phyloP scores from a whole-genome alignment of 2,329 filamentous ascomycete genomes.

The Fusarium nelsonii region DNA sequence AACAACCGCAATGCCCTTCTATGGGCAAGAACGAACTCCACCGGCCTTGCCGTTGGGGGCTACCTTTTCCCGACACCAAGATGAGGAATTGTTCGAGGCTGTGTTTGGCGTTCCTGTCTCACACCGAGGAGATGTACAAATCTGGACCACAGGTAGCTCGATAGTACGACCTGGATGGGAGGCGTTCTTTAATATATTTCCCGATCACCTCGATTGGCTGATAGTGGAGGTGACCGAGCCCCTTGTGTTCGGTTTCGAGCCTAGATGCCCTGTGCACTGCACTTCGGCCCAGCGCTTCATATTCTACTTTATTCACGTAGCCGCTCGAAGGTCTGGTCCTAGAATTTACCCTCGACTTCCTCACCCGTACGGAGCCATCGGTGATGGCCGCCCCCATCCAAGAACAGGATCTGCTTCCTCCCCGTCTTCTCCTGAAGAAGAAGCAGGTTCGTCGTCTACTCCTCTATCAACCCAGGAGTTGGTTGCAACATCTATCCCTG shows the following conservation, averaged over 20 bases:
- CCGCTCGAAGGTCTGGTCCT: background rate
- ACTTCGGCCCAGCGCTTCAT: background rate
- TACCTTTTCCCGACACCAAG: background rate
- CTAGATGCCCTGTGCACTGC: background rate
- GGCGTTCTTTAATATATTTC: background rate
- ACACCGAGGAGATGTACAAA: background rate
- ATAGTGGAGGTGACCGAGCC: background rate
- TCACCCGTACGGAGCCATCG: slow-evolving; percentile 4
- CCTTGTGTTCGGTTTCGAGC: background rate
- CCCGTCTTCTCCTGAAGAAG: background rate
- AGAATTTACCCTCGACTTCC: background rate
- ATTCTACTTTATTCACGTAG: background rate
- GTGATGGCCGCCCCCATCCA: slow-evolving; percentile 3
- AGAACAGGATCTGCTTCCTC: background rate
- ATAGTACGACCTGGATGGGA: background rate
- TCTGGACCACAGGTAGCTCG: background rate
- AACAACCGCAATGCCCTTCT: background rate
- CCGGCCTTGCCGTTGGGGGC: background rate
- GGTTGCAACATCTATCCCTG: background rate
- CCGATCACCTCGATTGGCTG: background rate
- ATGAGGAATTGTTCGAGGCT: background rate
- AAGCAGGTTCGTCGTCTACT: background rate
- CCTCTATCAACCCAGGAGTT: background rate
- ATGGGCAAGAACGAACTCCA: background rate
- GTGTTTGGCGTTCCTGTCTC: background rate